Evolutionary conservation across 129 eudicot species (phyloP).

Genomic region (Apium graveolens): DNA sequence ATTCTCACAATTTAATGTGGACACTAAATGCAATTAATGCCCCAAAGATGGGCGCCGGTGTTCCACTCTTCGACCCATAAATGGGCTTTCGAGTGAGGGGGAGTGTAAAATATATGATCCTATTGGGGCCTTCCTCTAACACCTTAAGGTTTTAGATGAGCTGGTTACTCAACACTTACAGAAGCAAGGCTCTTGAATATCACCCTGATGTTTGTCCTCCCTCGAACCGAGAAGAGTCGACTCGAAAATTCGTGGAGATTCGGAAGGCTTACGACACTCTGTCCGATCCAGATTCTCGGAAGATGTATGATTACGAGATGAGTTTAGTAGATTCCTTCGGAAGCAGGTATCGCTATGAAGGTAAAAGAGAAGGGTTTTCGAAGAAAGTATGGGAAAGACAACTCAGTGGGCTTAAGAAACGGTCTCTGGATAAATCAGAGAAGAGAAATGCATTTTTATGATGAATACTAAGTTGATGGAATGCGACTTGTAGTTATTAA

Average conservation of each 20-base stretch:
- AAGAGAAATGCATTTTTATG: constrained; percentile 7
- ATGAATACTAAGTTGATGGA: not conserved
- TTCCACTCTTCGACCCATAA: too few relatives aligned
- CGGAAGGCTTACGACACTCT: constrained; percentile 47
- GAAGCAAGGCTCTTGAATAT: constrained; percentile 35
- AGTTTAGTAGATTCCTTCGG: constrained; percentile 19
- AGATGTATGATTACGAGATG: constrained; percentile 38
- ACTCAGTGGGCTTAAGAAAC: constrained; percentile 40
- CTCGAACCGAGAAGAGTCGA: constrained; percentile 36
- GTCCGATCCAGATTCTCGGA: constrained; percentile 43
- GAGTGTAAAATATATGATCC: too few relatives aligned
- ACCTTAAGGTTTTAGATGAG: too few relatives aligned
- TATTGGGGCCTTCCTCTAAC: too few relatives aligned
- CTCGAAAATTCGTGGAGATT: constrained; percentile 42
- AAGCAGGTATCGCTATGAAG: not conserved
- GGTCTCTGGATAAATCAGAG: constrained; percentile 33
- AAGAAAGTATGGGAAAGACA: constrained; percentile 50
- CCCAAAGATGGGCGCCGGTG: too few relatives aligned
- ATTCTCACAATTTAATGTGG: too few relatives aligned
- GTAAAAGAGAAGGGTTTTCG: constrained; percentile 3
- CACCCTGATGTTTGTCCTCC: constrained; percentile 52
- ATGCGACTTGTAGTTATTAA: not conserved
- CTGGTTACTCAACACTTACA: too few relatives aligned
- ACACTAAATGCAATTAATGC: too few relatives aligned
- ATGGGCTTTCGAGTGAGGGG: too few relatives aligned